Evolutionary conservation across 495 filamentous ascomycete genomes (phyloP).

Genomic region (Penicilliopsis zonata): DNA sequence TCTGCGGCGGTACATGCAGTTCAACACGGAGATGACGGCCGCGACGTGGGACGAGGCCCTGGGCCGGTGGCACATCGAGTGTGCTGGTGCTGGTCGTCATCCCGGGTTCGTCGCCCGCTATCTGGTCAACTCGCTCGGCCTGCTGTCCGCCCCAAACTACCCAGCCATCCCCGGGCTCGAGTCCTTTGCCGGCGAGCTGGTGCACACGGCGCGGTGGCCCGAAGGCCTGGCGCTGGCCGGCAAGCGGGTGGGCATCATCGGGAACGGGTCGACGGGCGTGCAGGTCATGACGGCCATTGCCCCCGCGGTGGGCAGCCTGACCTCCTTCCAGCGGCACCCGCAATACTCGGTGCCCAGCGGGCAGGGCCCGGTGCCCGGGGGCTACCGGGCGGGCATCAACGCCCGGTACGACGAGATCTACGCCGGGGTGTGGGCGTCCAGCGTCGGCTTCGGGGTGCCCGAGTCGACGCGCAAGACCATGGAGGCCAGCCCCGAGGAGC

Average conservation of each 20-base stretch:
- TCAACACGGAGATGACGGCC: conserved; percentile 11
- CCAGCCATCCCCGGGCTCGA: conserved; percentile 11
- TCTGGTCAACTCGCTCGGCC: conserved; percentile 8
- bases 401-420: conserved; percentile 5
- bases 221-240: conserved; percentile 27
- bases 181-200: conserved; percentile 13
- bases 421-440: conserved; percentile 1
- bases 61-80: conserved; percentile 9
- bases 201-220: conserved; percentile 34
- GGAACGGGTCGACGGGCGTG: conserved; percentile 37
- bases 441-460: background rate
- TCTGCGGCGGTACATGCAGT: conserved; percentile 16
- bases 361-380: conserved; percentile 8
- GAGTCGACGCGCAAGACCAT: background rate
- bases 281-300: conserved; percentile 25
- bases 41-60: conserved; percentile 12
- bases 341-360: conserved; percentile 36
- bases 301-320: conserved; percentile 18
- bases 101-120: conserved; percentile 10
- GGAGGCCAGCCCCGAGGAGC: background rate
- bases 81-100: too few relatives aligned
- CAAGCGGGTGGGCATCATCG: conserved; percentile 38
- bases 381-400: conserved; percentile 1
- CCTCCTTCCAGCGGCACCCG: conserved; percentile 34
- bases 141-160: conserved; percentile 14